Percentiles rank a stretch among this genome's conserved stretches.
These are phyloP conservation scores for Cercophora scortea DNA, from an alignment of 495 filamentous ascomycete species.

Conservation along the genomic window DNA sequence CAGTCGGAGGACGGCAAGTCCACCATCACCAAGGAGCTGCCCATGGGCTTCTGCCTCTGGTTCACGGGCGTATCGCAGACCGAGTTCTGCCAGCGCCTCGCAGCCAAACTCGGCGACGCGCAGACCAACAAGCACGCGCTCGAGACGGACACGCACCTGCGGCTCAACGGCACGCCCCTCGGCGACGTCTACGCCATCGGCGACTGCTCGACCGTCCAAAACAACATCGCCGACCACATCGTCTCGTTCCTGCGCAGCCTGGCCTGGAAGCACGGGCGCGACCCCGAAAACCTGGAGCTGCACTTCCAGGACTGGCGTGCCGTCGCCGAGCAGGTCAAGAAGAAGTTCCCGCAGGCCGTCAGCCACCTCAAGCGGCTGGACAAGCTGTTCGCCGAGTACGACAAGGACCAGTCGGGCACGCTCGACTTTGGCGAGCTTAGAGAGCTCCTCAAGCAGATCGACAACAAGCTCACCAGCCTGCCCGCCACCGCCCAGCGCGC, in stretches of 20 bases:
- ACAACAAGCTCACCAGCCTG: slow-evolving; percentile 78
- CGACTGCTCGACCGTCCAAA: slow-evolving; percentile 95
- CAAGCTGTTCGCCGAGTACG: slow-evolving; percentile 82
- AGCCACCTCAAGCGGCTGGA: slow-evolving; percentile 85
- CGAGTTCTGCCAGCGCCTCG: slow-evolving; percentile 65
- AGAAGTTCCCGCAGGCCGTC: slow-evolving; percentile 87
- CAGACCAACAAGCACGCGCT: slow-evolving; percentile 89
- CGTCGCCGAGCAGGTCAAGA: slow-evolving; percentile 74
- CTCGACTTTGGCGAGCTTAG: slow-evolving; percentile 88
- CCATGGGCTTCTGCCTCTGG: slow-evolving; percentile 96
- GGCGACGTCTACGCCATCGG: slow-evolving; percentile 97
- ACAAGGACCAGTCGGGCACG: slow-evolving; percentile 85
- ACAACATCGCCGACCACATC: slow-evolving; percentile 85
- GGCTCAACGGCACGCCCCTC: slow-evolving; percentile 81
- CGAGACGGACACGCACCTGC: slow-evolving; percentile 91
- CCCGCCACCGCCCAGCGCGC: slow-evolving; percentile 93
- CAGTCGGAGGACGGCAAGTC: slow-evolving; percentile 57
- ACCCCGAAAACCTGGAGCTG: slow-evolving; percentile 75
- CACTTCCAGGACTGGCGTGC: slow-evolving; percentile 81
- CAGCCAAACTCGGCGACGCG: slow-evolving; percentile 56
- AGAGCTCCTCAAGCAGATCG: slow-evolving; percentile 83
- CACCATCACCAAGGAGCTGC: slow-evolving; percentile 79
- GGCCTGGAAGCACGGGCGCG: slow-evolving; percentile 84
- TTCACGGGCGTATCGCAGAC: slow-evolving; percentile 93
- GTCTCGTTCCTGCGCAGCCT: slow-evolving; percentile 80